These are phyloP conservation scores for Eucalyptus curtisii DNA, from an alignment of 345 rosid species.

Conservation along the genomic window DNA sequence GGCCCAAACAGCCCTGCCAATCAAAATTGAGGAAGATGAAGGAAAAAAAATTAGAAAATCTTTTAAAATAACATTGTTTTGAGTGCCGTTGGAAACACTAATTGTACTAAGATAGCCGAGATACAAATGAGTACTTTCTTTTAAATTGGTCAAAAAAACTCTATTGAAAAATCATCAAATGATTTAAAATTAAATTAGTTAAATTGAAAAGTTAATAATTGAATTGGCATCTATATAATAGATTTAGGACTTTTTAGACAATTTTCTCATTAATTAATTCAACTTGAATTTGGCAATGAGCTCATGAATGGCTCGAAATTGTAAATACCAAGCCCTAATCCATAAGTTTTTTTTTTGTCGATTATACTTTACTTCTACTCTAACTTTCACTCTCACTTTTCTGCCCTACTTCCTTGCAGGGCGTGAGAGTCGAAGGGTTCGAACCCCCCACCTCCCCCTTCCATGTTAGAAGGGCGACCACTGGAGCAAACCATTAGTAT, in stretches of 20 bases:
- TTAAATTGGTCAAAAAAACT: accelerated
- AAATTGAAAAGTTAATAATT: neutral
- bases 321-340: neutral
- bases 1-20: neutral
- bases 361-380: no score
- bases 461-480: no score
- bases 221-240: accelerated
- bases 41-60: neutral
- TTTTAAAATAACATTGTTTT: neutral
- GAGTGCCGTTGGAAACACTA: neutral
- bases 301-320: neutral
- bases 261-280: neutral
- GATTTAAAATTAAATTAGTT: neutral
- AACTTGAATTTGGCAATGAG: neutral
- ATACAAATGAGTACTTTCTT: neutral
- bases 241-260: neutral
- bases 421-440: no score
- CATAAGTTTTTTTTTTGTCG: no score
- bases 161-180: accelerated
- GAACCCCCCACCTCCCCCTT: no score
- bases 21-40: neutral
- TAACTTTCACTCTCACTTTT: no score
- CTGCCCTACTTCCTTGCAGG: no score
- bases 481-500: no score
- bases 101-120: neutral